Conservation (phyloP, 495 filamentous ascomycete species). For the Lasiosphaeris hirsuta region DNA sequence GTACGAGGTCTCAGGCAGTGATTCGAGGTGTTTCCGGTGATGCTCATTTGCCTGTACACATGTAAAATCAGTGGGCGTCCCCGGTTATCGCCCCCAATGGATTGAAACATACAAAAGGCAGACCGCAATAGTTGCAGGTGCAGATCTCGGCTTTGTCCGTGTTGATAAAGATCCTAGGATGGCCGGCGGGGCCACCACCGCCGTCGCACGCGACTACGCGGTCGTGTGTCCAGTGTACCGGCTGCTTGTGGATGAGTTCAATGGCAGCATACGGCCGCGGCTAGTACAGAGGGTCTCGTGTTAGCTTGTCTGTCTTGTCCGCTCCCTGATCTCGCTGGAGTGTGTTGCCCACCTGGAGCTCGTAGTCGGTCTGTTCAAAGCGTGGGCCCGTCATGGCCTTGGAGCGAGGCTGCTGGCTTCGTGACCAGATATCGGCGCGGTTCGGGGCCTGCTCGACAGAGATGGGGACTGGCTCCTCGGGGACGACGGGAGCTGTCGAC, state of each 20-base stretch:
- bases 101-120: constrained; percentile 74
- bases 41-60: constrained; percentile 73
- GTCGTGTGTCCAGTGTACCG: constrained; percentile 85
- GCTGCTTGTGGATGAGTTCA: constrained; percentile 92
- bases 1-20: constrained; percentile 75
- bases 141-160: constrained; percentile 93
- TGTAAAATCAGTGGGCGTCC: not conserved
- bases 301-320: not conserved
- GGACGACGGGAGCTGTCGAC: constrained; percentile 51
- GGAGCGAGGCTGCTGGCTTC: constrained; percentile 74
- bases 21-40: constrained; percentile 75
- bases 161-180: constrained; percentile 95
- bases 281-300: constrained; percentile 42
- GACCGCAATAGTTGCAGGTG: constrained; percentile 88
- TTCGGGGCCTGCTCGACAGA: constrained; percentile 82
- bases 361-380: constrained; percentile 95
- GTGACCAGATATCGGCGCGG: constrained; percentile 72
- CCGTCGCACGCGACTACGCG: constrained; percentile 84
- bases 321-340: not conserved
- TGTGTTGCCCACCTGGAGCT: constrained; percentile 67
- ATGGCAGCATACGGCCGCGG: constrained; percentile 86
- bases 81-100: not conserved
- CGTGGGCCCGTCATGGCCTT: constrained; percentile 87
- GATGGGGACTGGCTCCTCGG: constrained; percentile 51
- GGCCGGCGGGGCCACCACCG: constrained; percentile 86